phyloP scores from a whole-genome alignment of 768 basidiomycete species.

The Leccinum pellstonianum region DNA sequence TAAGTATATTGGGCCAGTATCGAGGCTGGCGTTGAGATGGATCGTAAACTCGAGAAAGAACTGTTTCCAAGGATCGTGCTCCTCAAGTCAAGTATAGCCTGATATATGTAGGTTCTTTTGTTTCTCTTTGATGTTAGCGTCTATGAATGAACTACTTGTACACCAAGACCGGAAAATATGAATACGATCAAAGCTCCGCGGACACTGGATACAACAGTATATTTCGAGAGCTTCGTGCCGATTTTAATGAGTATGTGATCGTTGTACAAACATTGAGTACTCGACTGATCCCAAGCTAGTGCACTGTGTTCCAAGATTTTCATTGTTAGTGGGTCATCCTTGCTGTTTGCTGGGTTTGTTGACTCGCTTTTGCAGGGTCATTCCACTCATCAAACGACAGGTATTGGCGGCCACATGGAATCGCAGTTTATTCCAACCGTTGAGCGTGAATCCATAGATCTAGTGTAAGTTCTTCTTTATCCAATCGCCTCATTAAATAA shows the following conservation, averaged over 20 bases:
- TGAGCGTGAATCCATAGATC: conserved; percentile 14
- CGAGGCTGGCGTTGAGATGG: neutral
- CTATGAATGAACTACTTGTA: neutral
- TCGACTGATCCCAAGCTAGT: conserved; percentile 34
- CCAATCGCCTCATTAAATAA: neutral
- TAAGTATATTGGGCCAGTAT: conserved; percentile 29
- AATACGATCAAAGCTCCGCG: neutral
- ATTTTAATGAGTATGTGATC: conserved; percentile 15
- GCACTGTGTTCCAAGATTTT: conserved; percentile 70
- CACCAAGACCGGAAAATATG: conserved; percentile 6
- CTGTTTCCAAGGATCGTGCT: neutral
- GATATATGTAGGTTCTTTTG: conserved; percentile 6
- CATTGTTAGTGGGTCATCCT: conserved; percentile 51
- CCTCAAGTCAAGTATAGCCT: conserved; percentile 5
- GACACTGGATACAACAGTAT: neutral
- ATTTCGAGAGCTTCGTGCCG: conserved; percentile 10
- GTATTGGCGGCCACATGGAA: conserved; percentile 14
- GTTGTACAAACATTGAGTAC: neutral
- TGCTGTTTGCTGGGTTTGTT: neutral
- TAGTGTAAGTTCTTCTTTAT: conserved; percentile 1
- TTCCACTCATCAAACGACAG: conserved; percentile 11
- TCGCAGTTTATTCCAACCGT: conserved; percentile 11
- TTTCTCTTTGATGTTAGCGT: neutral
- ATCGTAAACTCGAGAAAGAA: neutral
- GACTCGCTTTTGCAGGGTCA: conserved; percentile 5